Base-by-base conservation (phyloP, 805 yeast genomes). In the Saccharomycodes ludwigii region DNA sequence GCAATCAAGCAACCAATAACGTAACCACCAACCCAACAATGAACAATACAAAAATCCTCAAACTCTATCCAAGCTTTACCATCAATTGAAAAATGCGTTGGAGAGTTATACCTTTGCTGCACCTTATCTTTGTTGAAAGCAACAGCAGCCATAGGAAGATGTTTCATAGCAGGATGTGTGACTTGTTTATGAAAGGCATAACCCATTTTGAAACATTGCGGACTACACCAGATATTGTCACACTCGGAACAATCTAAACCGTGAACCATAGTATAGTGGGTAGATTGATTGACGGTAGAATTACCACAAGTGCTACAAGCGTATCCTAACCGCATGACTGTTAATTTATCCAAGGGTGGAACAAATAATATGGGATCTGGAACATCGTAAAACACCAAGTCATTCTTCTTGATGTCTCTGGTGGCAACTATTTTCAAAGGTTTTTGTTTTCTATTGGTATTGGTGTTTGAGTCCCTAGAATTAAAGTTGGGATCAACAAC, bases 301-400 rank as follows among this genome's bases (percentile, higher is more conserved):
- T 66, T 64, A 1, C 85, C 83, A 59, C 94, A 82, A 46, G 68
- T 65, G 2, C 82, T 61, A 50, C 94, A 82, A 3, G 82, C 80
- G 42, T 69, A 70, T 0, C 85, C 81, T 14, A 52, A 47, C 27
- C 66, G 60, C 42, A 79, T 69, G 36, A 79, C 54, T 23, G 68
- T 63, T 28, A 73, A 55, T 42, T 75, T 72, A 11, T 78, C 83
- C 39, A 81, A 59, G 3, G 79, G 82, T 2, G 88, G 82, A 1
- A 80, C 58, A 23, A 70, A 66, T 25, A 68, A 58, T 35, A 82
- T 61, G 5, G 84, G 71, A 1, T 57, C 60, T 9, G 50, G 42
- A n/a, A n/a, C n/a, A 45, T 81, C 94, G 25, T 65, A 61, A 73
- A 84, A 76, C 3, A 82, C 47, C 33, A 65, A 43, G 4, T 56